phyloP scores from a whole-genome alignment of 2,329 filamentous ascomycete genomes.

The Triangularia setosa region DNA sequence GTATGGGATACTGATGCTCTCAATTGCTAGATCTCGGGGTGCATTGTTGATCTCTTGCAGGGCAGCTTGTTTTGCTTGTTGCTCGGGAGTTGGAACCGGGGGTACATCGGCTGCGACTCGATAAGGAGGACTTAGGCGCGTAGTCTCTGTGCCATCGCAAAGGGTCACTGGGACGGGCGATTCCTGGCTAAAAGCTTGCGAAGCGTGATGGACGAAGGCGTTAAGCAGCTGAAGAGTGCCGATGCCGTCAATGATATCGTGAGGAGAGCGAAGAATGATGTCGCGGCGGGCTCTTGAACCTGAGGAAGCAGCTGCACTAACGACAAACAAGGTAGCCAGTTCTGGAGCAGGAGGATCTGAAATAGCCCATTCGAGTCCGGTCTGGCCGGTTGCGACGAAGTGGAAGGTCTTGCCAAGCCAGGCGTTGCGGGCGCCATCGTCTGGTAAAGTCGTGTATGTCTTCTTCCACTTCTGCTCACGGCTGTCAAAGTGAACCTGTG shows the following conservation, averaged over 20 bases:
- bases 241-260: constrained; percentile 40
- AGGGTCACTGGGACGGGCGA: constrained; percentile 11
- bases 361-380: constrained; percentile 34
- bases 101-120: constrained; percentile 28
- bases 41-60: not conserved
- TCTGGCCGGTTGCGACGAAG: constrained; percentile 23
- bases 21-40: not conserved
- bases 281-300: constrained; percentile 27
- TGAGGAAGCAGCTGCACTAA: constrained; percentile 20
- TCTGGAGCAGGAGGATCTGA: constrained; percentile 33
- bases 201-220: constrained; percentile 27
- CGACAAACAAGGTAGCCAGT: constrained; percentile 33
- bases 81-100: constrained; percentile 8
- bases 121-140: constrained; percentile 28
- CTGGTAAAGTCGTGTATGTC: constrained; percentile 23
- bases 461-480: constrained; percentile 28
- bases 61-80: constrained; percentile 13
- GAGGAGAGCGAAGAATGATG: constrained; percentile 35
- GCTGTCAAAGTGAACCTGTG: constrained; percentile 24
- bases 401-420: constrained; percentile 35
- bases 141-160: constrained; percentile 24
- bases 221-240: constrained; percentile 36
- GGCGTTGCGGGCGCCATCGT: constrained; percentile 5
- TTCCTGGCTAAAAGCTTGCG: constrained; percentile 22
- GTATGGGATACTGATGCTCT: constrained; percentile 23